Evolutionary conservation across 805 yeast species (phyloP).

Genomic region (Candida odintsovae): DNA sequence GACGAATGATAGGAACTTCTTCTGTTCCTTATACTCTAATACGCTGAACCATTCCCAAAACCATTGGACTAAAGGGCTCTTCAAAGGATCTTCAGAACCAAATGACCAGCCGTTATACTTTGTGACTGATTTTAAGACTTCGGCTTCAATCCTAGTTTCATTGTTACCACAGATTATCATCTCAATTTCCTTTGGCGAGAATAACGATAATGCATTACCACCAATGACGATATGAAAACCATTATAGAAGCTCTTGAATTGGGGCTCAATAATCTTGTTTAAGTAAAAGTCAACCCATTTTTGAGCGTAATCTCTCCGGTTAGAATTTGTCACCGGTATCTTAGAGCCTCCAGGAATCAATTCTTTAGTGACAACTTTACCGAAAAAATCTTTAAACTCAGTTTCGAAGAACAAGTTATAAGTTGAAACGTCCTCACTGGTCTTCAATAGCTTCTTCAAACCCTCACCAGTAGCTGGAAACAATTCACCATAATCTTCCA

Average conservation of each 20-base stretch:
- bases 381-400: conserved; percentile 42
- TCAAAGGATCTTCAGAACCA: conserved; percentile 29
- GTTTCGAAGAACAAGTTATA: conserved; percentile 62
- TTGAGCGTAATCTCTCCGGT: conserved; percentile 55
- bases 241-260: conserved; percentile 50
- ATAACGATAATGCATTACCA: conserved; percentile 73
- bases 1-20: conserved; percentile 63
- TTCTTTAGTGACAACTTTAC: conserved; percentile 37
- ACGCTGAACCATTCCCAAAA: conserved; percentile 76
- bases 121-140: conserved; percentile 63
- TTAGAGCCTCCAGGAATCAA: conserved; percentile 55
- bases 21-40: conserved; percentile 43
- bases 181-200: conserved; percentile 79
- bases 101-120: conserved; percentile 62
- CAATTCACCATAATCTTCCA: conserved; percentile 62
- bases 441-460: conserved; percentile 40
- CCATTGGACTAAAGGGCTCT: conserved; percentile 55
- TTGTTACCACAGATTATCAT: conserved; percentile 71
- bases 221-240: conserved; percentile 79
- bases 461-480: conserved; percentile 63
- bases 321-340: conserved; percentile 49
- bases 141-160: conserved; percentile 58
- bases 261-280: conserved; percentile 44
- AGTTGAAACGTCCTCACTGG: conserved; percentile 39
- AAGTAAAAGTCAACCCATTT: conserved; percentile 58